phyloP scores from a whole-genome alignment of 2,329 filamentous ascomycete genomes.

The Macroventuria anomochaeta region DNA sequence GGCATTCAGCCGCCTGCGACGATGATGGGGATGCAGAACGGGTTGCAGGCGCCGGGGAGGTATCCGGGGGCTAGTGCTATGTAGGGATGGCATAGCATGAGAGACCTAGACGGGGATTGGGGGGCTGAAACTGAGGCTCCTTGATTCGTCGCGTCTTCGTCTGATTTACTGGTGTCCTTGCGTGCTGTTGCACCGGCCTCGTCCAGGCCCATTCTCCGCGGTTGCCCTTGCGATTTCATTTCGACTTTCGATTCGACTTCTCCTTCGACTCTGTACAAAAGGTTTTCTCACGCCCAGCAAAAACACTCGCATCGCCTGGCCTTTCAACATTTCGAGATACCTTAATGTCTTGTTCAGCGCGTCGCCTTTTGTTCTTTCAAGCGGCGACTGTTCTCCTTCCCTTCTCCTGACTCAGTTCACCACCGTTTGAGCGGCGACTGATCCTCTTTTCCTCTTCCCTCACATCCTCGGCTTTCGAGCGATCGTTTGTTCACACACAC shows the following conservation, averaged over 20 bases:
- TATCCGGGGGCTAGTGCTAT: constrained; percentile 44
- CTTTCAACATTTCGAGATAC: constrained; percentile 14
- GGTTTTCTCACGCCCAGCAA: constrained; percentile 1
- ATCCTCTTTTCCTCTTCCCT: neutral
- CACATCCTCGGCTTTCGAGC: neutral
- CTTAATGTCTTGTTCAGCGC: constrained; percentile 16
- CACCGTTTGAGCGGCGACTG: constrained; percentile 1
- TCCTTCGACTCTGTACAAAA: constrained; percentile 12
- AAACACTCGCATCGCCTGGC: neutral
- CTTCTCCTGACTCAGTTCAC: no score
- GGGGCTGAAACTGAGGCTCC: no score
- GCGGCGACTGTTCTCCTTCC: neutral
- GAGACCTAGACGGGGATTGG: neutral
- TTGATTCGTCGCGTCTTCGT: neutral
- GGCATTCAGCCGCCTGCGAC: constrained; percentile 37
- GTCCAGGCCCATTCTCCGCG: no score
- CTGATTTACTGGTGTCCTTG: no score
- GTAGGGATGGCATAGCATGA: constrained; percentile 26
- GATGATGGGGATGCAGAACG: constrained; percentile 34
- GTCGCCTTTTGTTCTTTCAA: neutral
- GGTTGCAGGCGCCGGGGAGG: constrained; percentile 40
- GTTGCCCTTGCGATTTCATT: no score
- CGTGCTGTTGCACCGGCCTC: no score
- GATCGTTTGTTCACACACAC: neutral
- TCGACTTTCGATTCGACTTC: neutral